Evolutionary conservation across 139 green algal genomes (phyloP), one percentile per base, ranked within the genome.

Genomic region (Tetradesmus lagerheimii): DNA sequence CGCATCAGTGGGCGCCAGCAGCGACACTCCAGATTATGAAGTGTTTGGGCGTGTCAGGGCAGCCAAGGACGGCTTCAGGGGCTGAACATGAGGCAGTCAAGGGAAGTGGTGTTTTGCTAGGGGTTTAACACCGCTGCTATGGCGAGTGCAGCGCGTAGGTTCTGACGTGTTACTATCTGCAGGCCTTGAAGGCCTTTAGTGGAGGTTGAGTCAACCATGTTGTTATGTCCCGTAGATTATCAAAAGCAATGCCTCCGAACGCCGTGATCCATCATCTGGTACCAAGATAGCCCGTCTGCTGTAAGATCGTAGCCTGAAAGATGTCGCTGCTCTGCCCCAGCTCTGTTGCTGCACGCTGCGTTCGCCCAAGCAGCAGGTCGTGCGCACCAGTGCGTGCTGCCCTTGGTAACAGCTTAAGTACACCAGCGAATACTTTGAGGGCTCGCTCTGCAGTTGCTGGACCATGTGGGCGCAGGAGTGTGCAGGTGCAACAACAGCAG

Each of bases 11-110:
- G 93, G 95, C 45, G 83, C 97, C 5, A 43, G 88, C 16, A 71
- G 37, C 0, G 91, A 86, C 35, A 93, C 91, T 4, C 87, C 89
- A 16, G 92, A 96, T 75, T 95, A 53, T 18, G 89, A 95, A 71
- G 97, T 94, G 20, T 98, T 98, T 91, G 94, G 86, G 23, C 93
- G 92, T 2, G 91, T 99, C 3, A 93, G 97, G 0, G 76, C 87
- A 15, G 93, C 93, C 25, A 99, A 99, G 90, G 97, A 99, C 88
- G 92, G 62, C 38, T 98, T 98, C 90, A 96, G 89, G 37, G 71
- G 39, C 18, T 47, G 74, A 43, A n/a, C 14, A 80, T 5, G 35
- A 2, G 23, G 29, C 25, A 76, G 29, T 50, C 43, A 50, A 50
- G 8, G 4, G 43, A 50, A 50, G 8, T 50, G 43, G 43, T 50